Evolutionary conservation across 805 yeast genomes (phyloP).

Genomic region (Clavispora asparagi): DNA sequence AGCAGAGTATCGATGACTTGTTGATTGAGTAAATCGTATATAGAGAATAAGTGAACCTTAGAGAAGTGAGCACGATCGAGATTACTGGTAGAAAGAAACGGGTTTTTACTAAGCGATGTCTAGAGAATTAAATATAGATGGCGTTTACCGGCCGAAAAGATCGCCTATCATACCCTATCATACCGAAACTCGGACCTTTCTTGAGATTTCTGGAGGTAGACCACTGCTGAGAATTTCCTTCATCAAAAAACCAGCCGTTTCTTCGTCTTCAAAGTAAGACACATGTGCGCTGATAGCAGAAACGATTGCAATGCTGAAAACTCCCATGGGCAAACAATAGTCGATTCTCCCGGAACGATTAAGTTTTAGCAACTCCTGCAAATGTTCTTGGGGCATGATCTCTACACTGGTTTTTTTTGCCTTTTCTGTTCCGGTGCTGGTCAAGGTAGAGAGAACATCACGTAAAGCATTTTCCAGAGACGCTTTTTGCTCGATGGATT

Average conservation of each 20-base stretch:
- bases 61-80: too few species aligned
- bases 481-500: conserved; percentile 6
- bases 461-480: conserved; percentile 27
- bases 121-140: too few species aligned
- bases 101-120: too few species aligned
- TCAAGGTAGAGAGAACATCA: conserved; percentile 31
- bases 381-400: conserved; percentile 24
- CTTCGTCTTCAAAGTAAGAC: conserved; percentile 80
- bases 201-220: background rate
- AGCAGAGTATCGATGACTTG: conserved; percentile 73
- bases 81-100: too few species aligned
- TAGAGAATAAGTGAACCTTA: background rate
- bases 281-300: conserved; percentile 86
- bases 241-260: conserved; percentile 75
- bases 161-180: too few species aligned
- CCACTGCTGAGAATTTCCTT: conserved; percentile 41
- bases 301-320: conserved; percentile 72
- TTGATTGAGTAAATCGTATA: conserved; percentile 26
- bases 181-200: background rate
- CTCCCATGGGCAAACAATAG: conserved; percentile 70
- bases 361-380: conserved; percentile 36
- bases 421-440: conserved; percentile 12
- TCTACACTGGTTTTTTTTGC: conserved; percentile 18
- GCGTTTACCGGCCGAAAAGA: too few species aligned
- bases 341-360: conserved; percentile 80